Percentiles rank a stretch among this genome's conserved stretches.
Evolutionary conservation across 495 filamentous ascomycete species (phyloP).

Genomic region (Acidiella bohemica): DNA sequence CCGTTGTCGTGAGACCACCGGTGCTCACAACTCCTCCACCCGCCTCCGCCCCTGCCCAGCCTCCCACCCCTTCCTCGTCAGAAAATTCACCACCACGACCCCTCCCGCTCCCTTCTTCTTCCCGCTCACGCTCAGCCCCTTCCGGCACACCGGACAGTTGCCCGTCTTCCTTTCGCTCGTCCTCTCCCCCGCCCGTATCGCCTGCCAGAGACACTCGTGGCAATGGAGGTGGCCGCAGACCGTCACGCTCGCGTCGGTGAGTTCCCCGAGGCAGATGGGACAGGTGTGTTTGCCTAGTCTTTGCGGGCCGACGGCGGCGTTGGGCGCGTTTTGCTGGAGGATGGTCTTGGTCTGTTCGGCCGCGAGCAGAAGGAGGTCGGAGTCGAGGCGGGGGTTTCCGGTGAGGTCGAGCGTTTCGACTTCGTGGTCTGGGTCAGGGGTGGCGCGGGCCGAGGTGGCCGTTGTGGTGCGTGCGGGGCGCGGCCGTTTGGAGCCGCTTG

Average conservation of each 20-base stretch:
- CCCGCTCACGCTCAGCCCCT: slow-evolving; percentile 10
- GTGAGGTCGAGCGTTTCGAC: not conserved
- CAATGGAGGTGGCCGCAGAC: slow-evolving; percentile 83
- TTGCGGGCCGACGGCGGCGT: slow-evolving; percentile 36
- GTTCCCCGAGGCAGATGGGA: slow-evolving; percentile 76
- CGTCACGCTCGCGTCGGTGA: slow-evolving; percentile 59
- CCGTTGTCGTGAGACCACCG: no score
- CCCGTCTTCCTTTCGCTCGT: slow-evolving; percentile 20
- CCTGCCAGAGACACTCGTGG: slow-evolving; percentile 62
- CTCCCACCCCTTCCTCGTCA: slow-evolving; percentile 22
- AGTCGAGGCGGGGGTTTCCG: not conserved
- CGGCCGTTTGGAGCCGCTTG: no score
- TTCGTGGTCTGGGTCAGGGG: not conserved
- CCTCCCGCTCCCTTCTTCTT: slow-evolving; percentile 19
- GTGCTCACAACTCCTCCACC: not conserved
- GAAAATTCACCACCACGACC: slow-evolving; percentile 24
- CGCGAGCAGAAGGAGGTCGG: not conserved
- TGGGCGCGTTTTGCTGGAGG: not conserved
- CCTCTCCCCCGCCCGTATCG: slow-evolving; percentile 49
- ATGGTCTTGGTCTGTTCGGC: no score
- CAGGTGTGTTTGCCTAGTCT: slow-evolving; percentile 51
- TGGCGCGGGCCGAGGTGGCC: not conserved
- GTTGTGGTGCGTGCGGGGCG: not conserved
- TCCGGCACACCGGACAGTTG: slow-evolving; percentile 30
- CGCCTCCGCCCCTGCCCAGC: slow-evolving; percentile 7